Conservation (phyloP, 1,284 basidiomycete species). For the Schizophyllum commune region DNA sequence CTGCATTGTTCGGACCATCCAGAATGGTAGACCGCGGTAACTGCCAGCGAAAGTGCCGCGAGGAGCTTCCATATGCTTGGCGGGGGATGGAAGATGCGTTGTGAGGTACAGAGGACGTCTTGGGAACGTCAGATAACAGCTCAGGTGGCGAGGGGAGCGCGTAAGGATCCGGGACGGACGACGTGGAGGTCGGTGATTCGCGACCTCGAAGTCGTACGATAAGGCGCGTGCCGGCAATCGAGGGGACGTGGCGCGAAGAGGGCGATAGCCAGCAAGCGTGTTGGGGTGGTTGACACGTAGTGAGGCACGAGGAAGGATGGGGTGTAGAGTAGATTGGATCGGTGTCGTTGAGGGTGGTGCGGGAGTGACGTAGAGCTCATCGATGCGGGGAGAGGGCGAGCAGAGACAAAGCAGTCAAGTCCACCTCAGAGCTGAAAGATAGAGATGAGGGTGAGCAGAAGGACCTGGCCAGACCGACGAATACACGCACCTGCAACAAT, state of each 20-base stretch:
- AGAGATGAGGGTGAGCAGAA: too few species aligned
- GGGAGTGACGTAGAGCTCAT: neutral
- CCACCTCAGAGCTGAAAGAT: too few species aligned
- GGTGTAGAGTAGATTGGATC: neutral
- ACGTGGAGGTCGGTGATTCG: neutral
- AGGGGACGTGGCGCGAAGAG: neutral
- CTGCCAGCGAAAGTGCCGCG: neutral
- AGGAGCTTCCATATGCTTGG: neutral
- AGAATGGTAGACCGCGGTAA: neutral
- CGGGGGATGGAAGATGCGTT: neutral
- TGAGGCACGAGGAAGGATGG: neutral
- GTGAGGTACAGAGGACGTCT: too few species aligned
- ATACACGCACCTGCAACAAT: neutral
- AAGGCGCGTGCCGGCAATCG: neutral
- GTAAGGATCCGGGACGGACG: neutral
- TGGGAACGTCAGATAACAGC: neutral
- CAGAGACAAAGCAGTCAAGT: too few species aligned
- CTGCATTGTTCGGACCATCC: neutral
- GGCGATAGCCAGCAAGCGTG: neutral
- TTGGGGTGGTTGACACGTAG: neutral
- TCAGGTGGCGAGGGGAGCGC: neutral
- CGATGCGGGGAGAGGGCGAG: neutral
- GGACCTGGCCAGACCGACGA: too few species aligned
- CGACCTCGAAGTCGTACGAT: neutral
- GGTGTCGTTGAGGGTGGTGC: neutral